Evolutionary conservation across 345 rosid species (phyloP), one percentile per base, ranked within the genome.

Genomic region (Microcos paniculata): DNA sequence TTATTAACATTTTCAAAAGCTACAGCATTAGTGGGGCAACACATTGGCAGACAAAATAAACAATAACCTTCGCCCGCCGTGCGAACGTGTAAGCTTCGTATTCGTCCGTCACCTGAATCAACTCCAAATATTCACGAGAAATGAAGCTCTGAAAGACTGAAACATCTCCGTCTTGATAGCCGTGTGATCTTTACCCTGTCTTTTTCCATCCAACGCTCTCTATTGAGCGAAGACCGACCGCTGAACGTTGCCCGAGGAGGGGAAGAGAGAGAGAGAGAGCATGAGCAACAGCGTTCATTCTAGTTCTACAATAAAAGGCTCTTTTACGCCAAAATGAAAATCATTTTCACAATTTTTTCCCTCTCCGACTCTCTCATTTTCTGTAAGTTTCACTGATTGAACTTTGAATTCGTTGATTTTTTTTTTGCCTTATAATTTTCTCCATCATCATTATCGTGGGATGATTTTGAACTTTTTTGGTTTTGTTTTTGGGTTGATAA

Each of bases 151-250:
- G 1, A 56, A 55, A 12, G 8, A 14, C 23, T 6, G 15, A 57
- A 40, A 57, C 42, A 9, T 56, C 8, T 72, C 15, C 1, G 38
- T 16, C 13, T 38, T 1, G 38, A 15, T 15, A 58, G 12, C 68
- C 58, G 57, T 73, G 19, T 0, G 18, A 18, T 43, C 33, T 19
- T 18, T 0, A 18, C 43, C 13, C 45, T n/a, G n/a, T n/a, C n/a
- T 45, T 45, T 28, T 52, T 9, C 26, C 16, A 73, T 73, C 58
- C 45, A 73, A 59, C 69, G 69, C 0, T 16, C 30, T 55, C 0
- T 13, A n/a, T 13, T 73, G 1, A 73, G 55, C 43, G 76, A 58
- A 18, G 67, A 72, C 76, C 24, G 42, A 12, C 66, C 55, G 57
- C 68, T 73, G 69, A 73, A 26, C 45, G 40, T 15, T 30, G 30